A percentile compares a stretch with the other conserved stretches of the same genome.
phyloP scores from a whole-genome alignment of 768 basidiomycete genomes.

The Sarcodon sp. region DNA sequence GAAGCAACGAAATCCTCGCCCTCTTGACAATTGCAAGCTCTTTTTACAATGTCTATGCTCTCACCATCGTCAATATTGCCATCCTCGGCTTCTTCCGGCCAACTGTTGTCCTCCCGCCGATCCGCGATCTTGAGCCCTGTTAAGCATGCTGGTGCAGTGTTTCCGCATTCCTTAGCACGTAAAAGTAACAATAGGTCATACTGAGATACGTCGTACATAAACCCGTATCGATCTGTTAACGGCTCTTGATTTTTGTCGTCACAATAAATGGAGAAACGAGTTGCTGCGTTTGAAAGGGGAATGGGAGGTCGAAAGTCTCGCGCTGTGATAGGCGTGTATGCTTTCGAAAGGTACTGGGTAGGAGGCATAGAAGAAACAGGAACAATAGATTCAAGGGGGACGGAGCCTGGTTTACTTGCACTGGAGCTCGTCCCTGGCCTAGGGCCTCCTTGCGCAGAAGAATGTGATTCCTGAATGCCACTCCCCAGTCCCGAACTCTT shows the following conservation, averaged over 20 bases:
- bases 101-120: constrained; percentile 64
- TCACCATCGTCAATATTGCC: constrained; percentile 13
- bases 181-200: constrained; percentile 72
- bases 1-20: constrained; percentile 1
- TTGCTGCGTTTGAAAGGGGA: constrained; percentile 43
- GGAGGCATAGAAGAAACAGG: constrained; percentile 72
- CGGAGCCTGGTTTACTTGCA: constrained; percentile 23
- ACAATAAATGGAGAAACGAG: constrained; percentile 36
- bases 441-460: not conserved
- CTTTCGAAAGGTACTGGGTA: constrained; percentile 69
- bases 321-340: constrained; percentile 61
- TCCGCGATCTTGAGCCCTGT: constrained; percentile 86
- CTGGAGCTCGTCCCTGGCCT: constrained; percentile 8
- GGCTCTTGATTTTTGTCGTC: constrained; percentile 41
- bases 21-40: constrained; percentile 27
- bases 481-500: constrained; percentile 3
- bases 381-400: constrained; percentile 75
- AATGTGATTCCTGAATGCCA: constrained; percentile 1
- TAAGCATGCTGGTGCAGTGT: constrained; percentile 70
- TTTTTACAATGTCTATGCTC: constrained; percentile 25
- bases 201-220: constrained; percentile 76
- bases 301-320: constrained; percentile 66
- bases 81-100: constrained; percentile 54
- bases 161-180: constrained; percentile 58
- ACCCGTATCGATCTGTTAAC: constrained; percentile 81